Evolutionary conservation across 257 asterid species (phyloP), one percentile per base, ranked within the genome.

Genomic region (Striga asiatica): DNA sequence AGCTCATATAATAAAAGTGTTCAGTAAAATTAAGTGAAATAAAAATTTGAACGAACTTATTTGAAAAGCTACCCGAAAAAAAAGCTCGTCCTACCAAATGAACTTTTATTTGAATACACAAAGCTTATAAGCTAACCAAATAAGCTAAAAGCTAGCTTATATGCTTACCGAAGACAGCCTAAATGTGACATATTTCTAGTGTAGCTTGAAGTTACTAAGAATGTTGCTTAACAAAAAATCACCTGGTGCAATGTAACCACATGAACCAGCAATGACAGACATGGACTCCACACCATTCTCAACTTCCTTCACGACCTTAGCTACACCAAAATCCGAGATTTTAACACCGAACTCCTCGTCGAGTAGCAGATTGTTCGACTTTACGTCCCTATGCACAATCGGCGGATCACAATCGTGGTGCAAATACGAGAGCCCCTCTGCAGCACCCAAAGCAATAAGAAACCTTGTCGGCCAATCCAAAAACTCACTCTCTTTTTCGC

Each of bases 161-260:
- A n/a, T n/a, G n/a, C n/a, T n/a, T n/a, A n/a, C n/a, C n/a, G n/a
- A n/a, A n/a, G n/a, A n/a, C n/a, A n/a, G n/a, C n/a, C n/a, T n/a
- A n/a, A n/a, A n/a, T n/a, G n/a, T n/a, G n/a, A n/a, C n/a, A n/a
- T n/a, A n/a, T n/a, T n/a, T n/a, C n/a, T n/a, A n/a, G n/a, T 14
- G 19, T 1, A 39, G 16, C 7, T 39, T 39, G 5, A 39, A 39
- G 21, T 8, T 6, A 5, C 16, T n/a, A 39, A 20, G 21, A 39
- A n/a, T n/a, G n/a, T n/a, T n/a, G n/a, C n/a, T n/a, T n/a, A n/a
- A 6, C 18, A 39, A 39, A 39, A 16, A 13, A 28, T 31, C 75
- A 83, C 97, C 95, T 75, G 97, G 97, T 9, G 95, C 97, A 72
- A 89, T 85, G 76, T 89, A 89, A 35, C 97, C 97, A 16, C 73